Conservation (phyloP, 2,329 filamentous ascomycete genomes). For the Phoma sp. region DNA sequence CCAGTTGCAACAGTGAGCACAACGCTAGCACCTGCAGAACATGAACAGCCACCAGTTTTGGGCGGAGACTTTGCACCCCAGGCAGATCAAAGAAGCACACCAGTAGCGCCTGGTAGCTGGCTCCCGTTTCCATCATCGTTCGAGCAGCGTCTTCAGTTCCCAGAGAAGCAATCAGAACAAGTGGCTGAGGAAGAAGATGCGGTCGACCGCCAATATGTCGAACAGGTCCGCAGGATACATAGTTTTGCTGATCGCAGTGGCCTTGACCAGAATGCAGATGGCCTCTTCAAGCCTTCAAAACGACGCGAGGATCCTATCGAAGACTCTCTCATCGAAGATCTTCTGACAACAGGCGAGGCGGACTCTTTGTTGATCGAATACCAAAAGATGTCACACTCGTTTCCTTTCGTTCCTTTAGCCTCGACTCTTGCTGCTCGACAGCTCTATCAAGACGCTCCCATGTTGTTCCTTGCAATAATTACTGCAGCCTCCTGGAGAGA, state of each 20-base stretch:
- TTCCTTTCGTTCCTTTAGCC: constrained; percentile 41
- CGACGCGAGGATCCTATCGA: constrained; percentile 32
- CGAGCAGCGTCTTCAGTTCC: constrained; percentile 18
- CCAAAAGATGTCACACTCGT: constrained; percentile 36
- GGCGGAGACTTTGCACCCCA: neutral
- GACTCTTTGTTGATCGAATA: constrained; percentile 36
- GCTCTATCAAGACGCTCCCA: constrained; percentile 34
- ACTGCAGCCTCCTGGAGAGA: constrained; percentile 39
- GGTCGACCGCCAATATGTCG: constrained; percentile 31
- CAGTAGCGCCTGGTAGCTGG: constrained; percentile 36
- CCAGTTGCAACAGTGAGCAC: constrained; percentile 2
- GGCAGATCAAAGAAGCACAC: constrained; percentile 1
- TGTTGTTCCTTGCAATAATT: constrained; percentile 42
- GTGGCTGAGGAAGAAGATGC: constrained; percentile 19
- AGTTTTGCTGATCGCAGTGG: constrained; percentile 28
- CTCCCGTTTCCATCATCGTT: constrained; percentile 35
- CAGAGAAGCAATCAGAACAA: constrained; percentile 1
- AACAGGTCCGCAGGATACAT: constrained; percentile 36
- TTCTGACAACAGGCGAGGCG: constrained; percentile 34
- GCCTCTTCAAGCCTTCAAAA: constrained; percentile 24
- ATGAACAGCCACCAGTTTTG: neutral
- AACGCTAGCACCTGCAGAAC: neutral
- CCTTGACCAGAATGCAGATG: constrained; percentile 14
- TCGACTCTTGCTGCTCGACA: constrained; percentile 19
- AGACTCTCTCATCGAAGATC: constrained; percentile 24